Evolutionary conservation across 257 asterid species (phyloP).

Genomic region (Coffea canephora): DNA sequence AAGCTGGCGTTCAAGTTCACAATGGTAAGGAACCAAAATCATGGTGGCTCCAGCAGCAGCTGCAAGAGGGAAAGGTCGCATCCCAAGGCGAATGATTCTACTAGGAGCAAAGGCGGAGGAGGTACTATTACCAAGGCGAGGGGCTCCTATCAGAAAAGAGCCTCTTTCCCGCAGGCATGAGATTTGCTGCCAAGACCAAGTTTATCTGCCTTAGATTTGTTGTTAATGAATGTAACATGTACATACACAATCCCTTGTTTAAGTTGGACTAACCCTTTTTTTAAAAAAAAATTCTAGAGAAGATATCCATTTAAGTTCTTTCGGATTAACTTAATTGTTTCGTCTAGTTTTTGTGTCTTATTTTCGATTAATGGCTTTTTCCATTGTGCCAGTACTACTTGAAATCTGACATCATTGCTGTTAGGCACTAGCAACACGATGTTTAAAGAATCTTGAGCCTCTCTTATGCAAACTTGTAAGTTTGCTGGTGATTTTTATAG

Average conservation of each 20-base stretch:
- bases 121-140: neutral
- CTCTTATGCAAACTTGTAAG: neutral
- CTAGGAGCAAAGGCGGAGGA: conserved; percentile 1
- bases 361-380: too few relatives aligned
- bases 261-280: too few relatives aligned
- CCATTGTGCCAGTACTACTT: too few relatives aligned
- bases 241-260: neutral
- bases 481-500: neutral
- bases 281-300: neutral
- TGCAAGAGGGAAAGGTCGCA: neutral
- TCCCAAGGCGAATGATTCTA: neutral
- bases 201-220: neutral
- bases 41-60: neutral
- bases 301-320: neutral
- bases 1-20: conserved; percentile 30
- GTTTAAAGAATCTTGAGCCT: neutral
- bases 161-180: neutral
- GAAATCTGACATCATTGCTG: too few relatives aligned
- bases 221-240: neutral
- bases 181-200: neutral
- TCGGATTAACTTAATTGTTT: neutral
- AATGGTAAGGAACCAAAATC: conserved; percentile 25
- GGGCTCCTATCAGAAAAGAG: neutral
- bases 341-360: neutral
- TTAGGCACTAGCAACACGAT: neutral